These are phyloP conservation scores for Danielozyma ontarioensis DNA, from an alignment of 805 yeast species.

Conservation along the genomic window DNA sequence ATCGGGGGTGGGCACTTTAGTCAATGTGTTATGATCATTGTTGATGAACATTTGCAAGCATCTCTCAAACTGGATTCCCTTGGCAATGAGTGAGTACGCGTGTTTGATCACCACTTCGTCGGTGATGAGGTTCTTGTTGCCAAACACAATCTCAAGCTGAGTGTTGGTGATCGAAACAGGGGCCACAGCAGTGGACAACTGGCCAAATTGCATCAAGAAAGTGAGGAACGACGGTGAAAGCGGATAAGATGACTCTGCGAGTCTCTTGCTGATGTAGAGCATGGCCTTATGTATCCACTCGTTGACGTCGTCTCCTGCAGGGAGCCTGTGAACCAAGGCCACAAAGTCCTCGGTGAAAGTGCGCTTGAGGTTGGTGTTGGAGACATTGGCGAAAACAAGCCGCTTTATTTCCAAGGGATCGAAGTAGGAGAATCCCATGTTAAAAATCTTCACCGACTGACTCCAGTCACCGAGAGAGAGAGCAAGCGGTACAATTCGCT, in stretches of 20 bases:
- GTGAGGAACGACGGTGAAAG: neutral
- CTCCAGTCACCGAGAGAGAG: conserved; percentile 12
- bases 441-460: conserved; percentile 13
- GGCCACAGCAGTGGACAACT: conserved; percentile 27
- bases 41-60: conserved; percentile 61
- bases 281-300: conserved; percentile 56
- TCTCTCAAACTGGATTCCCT: conserved; percentile 43
- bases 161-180: conserved; percentile 50
- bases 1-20: conserved; percentile 13
- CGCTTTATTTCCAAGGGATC: conserved; percentile 7
- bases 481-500: conserved; percentile 9
- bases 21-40: conserved; percentile 39
- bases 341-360: conserved; percentile 23
- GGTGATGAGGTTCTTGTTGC: conserved; percentile 40
- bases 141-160: conserved; percentile 59
- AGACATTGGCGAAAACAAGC: conserved; percentile 15
- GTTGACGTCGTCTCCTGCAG: conserved; percentile 1
- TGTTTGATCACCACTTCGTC: conserved; percentile 42
- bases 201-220: conserved; percentile 24
- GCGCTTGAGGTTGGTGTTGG: conserved; percentile 21
- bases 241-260: conserved; percentile 43
- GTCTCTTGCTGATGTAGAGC: conserved; percentile 56
- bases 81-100: conserved; percentile 31
- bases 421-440: conserved; percentile 6
- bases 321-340: conserved; percentile 19